Evolutionary conservation across 768 basidiomycete genomes (phyloP), one percentile per base, ranked within the genome.

Genomic region (Boletus edulis): DNA sequence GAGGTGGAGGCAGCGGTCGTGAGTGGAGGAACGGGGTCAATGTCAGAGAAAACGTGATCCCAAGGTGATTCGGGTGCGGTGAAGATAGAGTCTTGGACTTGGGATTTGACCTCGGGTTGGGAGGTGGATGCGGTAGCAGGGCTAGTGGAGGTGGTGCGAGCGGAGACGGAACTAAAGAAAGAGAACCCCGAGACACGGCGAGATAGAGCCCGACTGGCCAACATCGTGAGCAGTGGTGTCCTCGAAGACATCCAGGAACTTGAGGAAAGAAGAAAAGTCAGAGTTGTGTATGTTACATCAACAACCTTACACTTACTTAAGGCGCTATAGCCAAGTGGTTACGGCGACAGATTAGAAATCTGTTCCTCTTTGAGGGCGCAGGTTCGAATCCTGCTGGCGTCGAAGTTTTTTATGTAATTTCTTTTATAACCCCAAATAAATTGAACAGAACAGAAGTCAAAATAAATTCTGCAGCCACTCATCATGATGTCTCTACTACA

Each of bases 321-420:
- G 83, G 82, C 83, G 81, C 84, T 82, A 84, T 85, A 83, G 82
- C 83, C 81, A 84, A 85, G 83, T 84, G 82, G 83, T 85, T 85
- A 85, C 80, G 79, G 83, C 83, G 84, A 84, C 81, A 82, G 82
- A 85, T 83, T 84, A 82, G 82, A 83, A 82, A 70, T 71, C 69
- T 71, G 71, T 71, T 71, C 65, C 69, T 71, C 71, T 71, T 71
- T 17, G 71, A 71, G 69, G 63, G 72, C 72, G 72, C 71, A 72
- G 70, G 70, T 72, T 72, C 70, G 72, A 72, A 72, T 72, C 70
- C 70, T 72, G 71, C 72, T 73, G 72, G 72, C 73, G 71, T 73
- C 70, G 72, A 39, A 39, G 6, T n/a, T n/a, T 17, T 17, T 39
- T 39, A n/a, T n/a, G n/a, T n/a, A 6, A 13, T 14, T 14, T 35